These are phyloP conservation scores for Cephaloascus fragrans DNA, from an alignment of 805 yeast genomes.

Conservation along the genomic window DNA sequence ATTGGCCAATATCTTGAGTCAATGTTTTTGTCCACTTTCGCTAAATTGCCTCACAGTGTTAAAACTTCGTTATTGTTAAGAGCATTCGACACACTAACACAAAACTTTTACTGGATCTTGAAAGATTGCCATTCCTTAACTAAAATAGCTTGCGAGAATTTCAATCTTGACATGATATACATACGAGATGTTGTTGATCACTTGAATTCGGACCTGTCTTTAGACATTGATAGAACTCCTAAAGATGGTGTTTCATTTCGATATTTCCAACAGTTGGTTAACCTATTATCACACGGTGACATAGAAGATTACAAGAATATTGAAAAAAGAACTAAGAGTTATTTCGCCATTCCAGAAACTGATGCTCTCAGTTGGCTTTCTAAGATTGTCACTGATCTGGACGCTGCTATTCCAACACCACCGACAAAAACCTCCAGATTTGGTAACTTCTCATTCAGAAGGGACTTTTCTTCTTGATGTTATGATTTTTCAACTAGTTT, in stretches of 20 bases:
- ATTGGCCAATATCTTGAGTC: constrained; percentile 79
- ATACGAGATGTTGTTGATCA: constrained; percentile 48
- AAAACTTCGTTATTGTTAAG: constrained; percentile 74
- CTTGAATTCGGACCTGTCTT: constrained; percentile 14
- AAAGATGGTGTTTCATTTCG: constrained; percentile 15
- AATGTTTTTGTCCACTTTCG: constrained; percentile 76
- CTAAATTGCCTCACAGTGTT: constrained; percentile 69
- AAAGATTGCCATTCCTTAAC: constrained; percentile 47
- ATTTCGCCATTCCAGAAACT: constrained; percentile 65
- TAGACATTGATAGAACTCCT: constrained; percentile 6
- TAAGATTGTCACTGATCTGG: constrained; percentile 31
- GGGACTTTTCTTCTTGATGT: not conserved
- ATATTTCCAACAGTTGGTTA: too few relatives aligned
- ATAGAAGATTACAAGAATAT: constrained; percentile 49
- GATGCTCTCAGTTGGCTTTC: constrained; percentile 53
- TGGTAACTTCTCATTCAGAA: not conserved
- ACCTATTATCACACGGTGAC: constrained; percentile 51
- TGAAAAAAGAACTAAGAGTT: constrained; percentile 57
- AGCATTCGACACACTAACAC: constrained; percentile 77
- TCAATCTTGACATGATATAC: constrained; percentile 71
- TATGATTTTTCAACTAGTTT: too few relatives aligned
- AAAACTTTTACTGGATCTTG: constrained; percentile 54
- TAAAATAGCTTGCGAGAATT: constrained; percentile 55
- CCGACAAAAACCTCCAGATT: not conserved
- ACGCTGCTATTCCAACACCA: not conserved